phyloP scores from a whole-genome alignment of 139 green algal species.

The Micractinium conductrix region DNA sequence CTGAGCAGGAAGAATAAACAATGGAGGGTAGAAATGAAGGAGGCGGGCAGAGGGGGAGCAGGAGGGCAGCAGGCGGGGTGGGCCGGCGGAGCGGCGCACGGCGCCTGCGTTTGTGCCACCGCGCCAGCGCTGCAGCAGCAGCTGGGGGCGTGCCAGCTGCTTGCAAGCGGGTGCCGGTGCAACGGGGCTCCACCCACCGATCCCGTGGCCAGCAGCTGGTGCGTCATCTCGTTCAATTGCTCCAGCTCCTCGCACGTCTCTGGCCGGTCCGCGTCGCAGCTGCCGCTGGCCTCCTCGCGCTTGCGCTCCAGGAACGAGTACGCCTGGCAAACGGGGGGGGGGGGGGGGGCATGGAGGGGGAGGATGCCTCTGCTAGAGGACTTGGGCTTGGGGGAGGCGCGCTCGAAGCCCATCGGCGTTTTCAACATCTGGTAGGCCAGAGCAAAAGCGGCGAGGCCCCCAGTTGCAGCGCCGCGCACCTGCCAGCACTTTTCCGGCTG shows the following conservation, averaged over 20 bases:
- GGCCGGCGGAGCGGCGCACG: too few species aligned
- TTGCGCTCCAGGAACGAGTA: conserved; percentile 23
- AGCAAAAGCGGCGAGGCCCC: too few species aligned
- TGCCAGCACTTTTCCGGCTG: conserved; percentile 25
- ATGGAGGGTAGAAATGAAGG: too few species aligned
- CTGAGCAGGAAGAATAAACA: neutral
- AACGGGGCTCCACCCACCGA: neutral
- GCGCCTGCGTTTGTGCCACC: too few species aligned
- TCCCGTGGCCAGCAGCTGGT: conserved; percentile 14
- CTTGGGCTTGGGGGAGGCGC: too few species aligned
- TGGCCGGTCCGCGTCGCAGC: neutral
- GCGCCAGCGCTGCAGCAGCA: too few species aligned
- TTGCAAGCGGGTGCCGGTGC: neutral
- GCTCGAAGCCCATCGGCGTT: too few species aligned
- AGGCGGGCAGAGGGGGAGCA: neutral
- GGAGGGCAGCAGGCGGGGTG: neutral
- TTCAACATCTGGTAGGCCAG: too few species aligned
- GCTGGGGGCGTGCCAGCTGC: too few species aligned
- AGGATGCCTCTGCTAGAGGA: too few species aligned
- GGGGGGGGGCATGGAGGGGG: neutral
- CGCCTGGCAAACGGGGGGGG: neutral
- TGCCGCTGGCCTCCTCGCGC: neutral
- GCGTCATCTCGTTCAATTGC: conserved; percentile 22
- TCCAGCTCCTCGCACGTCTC: neutral
- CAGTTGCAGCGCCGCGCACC: neutral